Evolutionary conservation across 148 eudicot species (phyloP), one percentile per base, ranked within the genome.

Genomic region (Persicaria maculosa): DNA sequence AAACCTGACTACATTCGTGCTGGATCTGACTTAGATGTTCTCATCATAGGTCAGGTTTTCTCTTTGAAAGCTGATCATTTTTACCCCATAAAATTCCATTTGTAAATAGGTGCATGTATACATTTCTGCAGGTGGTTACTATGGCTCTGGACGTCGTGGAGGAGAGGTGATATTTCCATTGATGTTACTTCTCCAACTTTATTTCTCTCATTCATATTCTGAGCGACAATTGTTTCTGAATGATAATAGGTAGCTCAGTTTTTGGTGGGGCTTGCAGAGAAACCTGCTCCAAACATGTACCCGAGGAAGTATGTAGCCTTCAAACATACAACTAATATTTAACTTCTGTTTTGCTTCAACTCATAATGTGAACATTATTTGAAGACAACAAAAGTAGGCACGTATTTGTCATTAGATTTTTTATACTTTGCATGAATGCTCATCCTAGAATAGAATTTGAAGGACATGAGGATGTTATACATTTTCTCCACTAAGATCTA

Each of bases 91-190:
- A 71, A 25, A 48, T 78, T 62, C 68, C 50, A 59, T 44, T 68
- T 9, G 19, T 46, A 3, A 15, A 40, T 71, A 79, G 44, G 20
- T 75, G 52, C 22, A 16, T 58, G 22, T 19, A 6, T 59, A 15
- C 72, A 69, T 72, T 7, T 68, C 43, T 50, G 43, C 81, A 89
- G 98, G 99, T 48, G 99, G 99, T 69, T 95, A 95, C 75, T 95
- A 95, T 77, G 99, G 99, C 65, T 83, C 99, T 74, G 99, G 99
- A 69, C 97, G 97, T 54, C 92, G 79, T 77, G 99, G 99, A 73
- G 99, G 99, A 40, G 91, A 90, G 86, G 89, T 95, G 72, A 79
- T 68, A 36, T 77, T 55, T 76, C 36, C 22, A 8, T 47, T 47
- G 17, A 20, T 70, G 31, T 17, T 70, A 70, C 16, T 64, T 64